These are phyloP conservation scores for Cephalotrichum gorgonifer DNA, from an alignment of 2,329 filamentous ascomycete genomes.

Conservation along the genomic window DNA sequence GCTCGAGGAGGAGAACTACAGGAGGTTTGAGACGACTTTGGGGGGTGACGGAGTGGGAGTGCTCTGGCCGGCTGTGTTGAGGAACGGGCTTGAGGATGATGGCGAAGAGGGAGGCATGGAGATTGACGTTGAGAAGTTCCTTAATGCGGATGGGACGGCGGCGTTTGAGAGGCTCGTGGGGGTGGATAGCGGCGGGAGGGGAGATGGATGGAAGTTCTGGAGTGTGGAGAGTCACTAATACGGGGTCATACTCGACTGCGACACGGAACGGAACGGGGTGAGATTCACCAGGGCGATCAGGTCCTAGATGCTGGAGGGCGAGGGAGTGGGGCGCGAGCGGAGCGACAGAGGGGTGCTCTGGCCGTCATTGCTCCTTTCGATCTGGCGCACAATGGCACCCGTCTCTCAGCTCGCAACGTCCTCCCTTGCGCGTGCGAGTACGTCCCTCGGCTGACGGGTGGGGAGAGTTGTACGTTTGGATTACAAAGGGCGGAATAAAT, in stretches of 20 bases:
- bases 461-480: too few relatives aligned
- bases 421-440: too few relatives aligned
- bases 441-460: too few relatives aligned
- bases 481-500: too few relatives aligned
- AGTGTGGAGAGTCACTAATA: slow-evolving; percentile 41
- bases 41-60: slow-evolving; percentile 92
- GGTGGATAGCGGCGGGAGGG: slow-evolving; percentile 57
- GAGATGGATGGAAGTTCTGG: slow-evolving; percentile 86
- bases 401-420: too few relatives aligned
- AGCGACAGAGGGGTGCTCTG: too few relatives aligned
- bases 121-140: slow-evolving; percentile 76
- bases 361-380: too few relatives aligned
- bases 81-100: slow-evolving; percentile 72
- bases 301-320: too few relatives aligned
- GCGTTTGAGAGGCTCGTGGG: slow-evolving; percentile 84
- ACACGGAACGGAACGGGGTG: neutral
- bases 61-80: slow-evolving; percentile 82
- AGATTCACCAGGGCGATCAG: too few relatives aligned
- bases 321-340: too few relatives aligned
- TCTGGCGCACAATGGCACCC: too few relatives aligned
- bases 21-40: slow-evolving; percentile 78
- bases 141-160: slow-evolving; percentile 72
- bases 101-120: slow-evolving; percentile 75
- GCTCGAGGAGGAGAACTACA: slow-evolving; percentile 63
- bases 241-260: neutral